A percentile compares a stretch with the other conserved stretches of the same genome.
These are phyloP conservation scores for Krasilnikovozyma curviuscula DNA, from an alignment of 768 basidiomycete species.

Conservation along the genomic window DNA sequence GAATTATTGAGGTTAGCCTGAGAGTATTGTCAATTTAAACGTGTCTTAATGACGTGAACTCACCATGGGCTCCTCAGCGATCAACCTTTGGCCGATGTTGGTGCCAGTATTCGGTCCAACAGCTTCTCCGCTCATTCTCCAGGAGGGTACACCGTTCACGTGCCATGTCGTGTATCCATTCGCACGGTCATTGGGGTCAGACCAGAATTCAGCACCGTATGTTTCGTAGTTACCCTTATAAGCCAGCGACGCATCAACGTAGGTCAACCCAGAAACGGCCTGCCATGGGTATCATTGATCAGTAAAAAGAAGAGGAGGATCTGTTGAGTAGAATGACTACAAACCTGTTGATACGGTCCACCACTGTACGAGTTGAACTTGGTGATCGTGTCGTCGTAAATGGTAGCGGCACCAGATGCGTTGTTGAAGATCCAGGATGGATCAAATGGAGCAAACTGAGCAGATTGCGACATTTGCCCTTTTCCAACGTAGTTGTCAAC, in stretches of 20 bases:
- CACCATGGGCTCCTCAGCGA: conserved; percentile 85
- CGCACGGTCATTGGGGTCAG: conserved; percentile 42
- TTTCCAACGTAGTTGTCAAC: conserved; percentile 33
- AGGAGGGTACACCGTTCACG: conserved; percentile 43
- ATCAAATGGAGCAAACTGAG: conserved; percentile 53
- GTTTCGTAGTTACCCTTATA: conserved; percentile 42
- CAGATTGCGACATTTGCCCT: conserved; percentile 60
- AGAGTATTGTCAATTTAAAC: too few species aligned
- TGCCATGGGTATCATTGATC: not conserved
- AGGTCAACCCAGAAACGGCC: conserved; percentile 7
- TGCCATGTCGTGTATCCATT: conserved; percentile 77
- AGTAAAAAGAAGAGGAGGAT: not conserved
- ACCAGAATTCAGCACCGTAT: conserved; percentile 67
- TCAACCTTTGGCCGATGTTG: conserved; percentile 45
- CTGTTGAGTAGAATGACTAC: not conserved
- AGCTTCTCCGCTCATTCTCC: conserved; percentile 48
- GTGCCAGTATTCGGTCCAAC: conserved; percentile 45
- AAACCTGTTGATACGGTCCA: conserved; percentile 18
- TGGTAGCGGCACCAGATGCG: conserved; percentile 33
- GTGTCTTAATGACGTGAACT: too few species aligned
- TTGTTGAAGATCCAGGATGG: conserved; percentile 44
- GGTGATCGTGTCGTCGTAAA: conserved; percentile 38
- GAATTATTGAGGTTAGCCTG: conserved; percentile 3
- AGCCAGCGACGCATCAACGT: conserved; percentile 14
- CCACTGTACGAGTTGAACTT: conserved; percentile 49